Base-by-base conservation (phyloP, 2,329 filamentous ascomycete species). In the Penicillium sumatraense region DNA sequence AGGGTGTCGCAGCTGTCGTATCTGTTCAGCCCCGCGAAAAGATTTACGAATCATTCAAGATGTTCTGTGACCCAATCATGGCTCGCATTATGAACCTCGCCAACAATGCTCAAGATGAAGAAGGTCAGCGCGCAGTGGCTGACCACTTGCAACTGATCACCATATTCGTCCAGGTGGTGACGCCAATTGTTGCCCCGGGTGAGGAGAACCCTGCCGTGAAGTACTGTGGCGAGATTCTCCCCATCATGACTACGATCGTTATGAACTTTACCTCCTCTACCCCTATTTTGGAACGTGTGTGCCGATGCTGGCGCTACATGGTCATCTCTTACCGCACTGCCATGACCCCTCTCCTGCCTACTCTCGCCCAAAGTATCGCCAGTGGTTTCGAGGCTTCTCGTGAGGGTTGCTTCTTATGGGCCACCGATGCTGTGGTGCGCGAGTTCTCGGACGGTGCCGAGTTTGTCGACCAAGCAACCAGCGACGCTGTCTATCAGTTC, bases 371-470 rank as follows among this genome's bases (percentile, higher is more conserved):
- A 65, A 96, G 93, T 74, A 84, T 99, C 54, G 91, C 91, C 1
- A 83, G 83, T 60, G 93, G 93, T 4, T 99, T 99, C 72, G 84
- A 89, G 52, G 83, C 85, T 16, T 97, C 93, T 10, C 86, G 88
- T 57, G 93, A 99, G 75, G 95, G 95, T 11, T 97, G 93, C 72
- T 99, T 99, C 82, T 81, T 99, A n/a, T 99, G 95, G 95, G 93
- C 95, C 1, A 97, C 93, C 2, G 90, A 93, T 61, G 91, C 93
- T 8, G 96, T 99, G 59, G 84, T 99, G 26, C 89, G 95, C 56
- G 95, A 99, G 73, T 99, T 98, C 70, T 95, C 91, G 0, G 91
- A 96, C 65, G 92, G 93, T 38, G 86, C 90, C 38, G 92, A 96
- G 64, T 86, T 90, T 57, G 90, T 98, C 18, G 89, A 93, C 51